phyloP scores from a whole-genome alignment of 106 monocot species.

The Iris macrosiphon region DNA sequence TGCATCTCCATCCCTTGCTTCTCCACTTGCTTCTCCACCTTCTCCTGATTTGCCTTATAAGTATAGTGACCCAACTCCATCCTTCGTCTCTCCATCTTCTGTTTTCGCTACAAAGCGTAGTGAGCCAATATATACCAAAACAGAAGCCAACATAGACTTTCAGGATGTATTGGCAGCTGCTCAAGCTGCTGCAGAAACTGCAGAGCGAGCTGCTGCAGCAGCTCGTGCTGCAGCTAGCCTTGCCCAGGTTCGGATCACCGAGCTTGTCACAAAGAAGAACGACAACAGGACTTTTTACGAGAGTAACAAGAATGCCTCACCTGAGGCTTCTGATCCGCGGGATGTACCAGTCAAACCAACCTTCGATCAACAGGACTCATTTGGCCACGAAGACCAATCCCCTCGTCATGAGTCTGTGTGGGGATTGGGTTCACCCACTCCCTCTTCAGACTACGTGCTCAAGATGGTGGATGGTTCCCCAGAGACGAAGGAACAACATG shows the following conservation, averaged over 20 bases:
- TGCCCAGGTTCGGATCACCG: slow-evolving; percentile 65
- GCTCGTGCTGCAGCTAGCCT: slow-evolving; percentile 89
- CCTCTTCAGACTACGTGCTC: slow-evolving; percentile 1
- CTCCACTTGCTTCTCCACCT: not conserved
- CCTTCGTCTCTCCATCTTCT: not conserved
- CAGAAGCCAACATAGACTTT: slow-evolving; percentile 41
- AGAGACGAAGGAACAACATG: not conserved
- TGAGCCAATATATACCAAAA: slow-evolving; percentile 2
- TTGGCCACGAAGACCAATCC: slow-evolving; percentile 1
- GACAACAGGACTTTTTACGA: too few species aligned
- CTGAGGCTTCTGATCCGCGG: slow-evolving; percentile 11
- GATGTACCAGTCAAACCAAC: slow-evolving; percentile 10
- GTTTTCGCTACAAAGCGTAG: slow-evolving; percentile 7
- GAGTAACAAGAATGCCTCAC: not conserved
- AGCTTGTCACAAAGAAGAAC: slow-evolving; percentile 41
- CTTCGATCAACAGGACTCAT: slow-evolving; percentile 30
- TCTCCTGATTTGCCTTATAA: not conserved
- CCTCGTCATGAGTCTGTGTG: not conserved
- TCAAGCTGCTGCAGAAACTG: slow-evolving; percentile 71
- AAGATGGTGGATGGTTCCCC: slow-evolving; percentile 13
- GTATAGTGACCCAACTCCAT: slow-evolving; percentile 9
- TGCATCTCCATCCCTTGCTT: not conserved
- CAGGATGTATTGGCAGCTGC: slow-evolving; percentile 87
- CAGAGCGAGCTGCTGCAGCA: slow-evolving; percentile 73
- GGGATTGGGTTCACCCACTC: not conserved